Conservation (phyloP, 768 basidiomycete genomes). For the Lepiota subincarnata region DNA sequence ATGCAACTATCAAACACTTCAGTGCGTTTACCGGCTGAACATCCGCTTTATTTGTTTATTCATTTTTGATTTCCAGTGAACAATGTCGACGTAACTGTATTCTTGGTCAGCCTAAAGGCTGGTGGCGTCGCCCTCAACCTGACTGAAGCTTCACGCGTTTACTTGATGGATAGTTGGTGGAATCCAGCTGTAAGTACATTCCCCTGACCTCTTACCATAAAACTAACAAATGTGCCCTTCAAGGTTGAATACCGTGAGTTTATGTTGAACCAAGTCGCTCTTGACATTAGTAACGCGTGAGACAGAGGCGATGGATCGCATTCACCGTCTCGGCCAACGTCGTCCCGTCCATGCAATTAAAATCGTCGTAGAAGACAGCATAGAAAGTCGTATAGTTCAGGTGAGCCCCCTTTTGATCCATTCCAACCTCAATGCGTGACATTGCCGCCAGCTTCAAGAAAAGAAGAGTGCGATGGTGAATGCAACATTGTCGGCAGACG, state of each 20-base stretch:
- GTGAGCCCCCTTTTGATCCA: constrained; percentile 26
- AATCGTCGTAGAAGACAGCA: constrained; percentile 92
- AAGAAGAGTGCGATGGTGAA: constrained; percentile 97
- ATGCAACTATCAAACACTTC: constrained; percentile 92
- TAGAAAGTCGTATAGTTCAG: constrained; percentile 93
- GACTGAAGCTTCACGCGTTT: constrained; percentile 89
- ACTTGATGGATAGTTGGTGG: constrained; percentile 99
- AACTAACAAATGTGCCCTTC: background rate
- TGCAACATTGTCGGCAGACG: constrained; percentile 78
- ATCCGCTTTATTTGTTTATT: background rate
- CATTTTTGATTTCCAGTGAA: constrained; percentile 54
- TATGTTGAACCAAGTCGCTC: background rate
- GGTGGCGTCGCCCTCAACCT: constrained; percentile 91
- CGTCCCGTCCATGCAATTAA: constrained; percentile 93
- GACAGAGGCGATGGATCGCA: constrained; percentile 94
- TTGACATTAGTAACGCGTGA: background rate
- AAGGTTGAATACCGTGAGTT: constrained; percentile 77
- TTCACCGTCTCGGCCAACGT: constrained; percentile 93
- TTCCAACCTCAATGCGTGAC: background rate
- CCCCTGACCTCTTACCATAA: background rate
- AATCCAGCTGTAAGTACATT: constrained; percentile 75
- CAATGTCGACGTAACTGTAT: constrained; percentile 93
- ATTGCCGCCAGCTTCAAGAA: constrained; percentile 67
- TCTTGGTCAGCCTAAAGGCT: constrained; percentile 93
- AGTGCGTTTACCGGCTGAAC: constrained; percentile 44